phyloP scores from a whole-genome alignment of 1,284 basidiomycete genomes.

The Cerrena zonata region DNA sequence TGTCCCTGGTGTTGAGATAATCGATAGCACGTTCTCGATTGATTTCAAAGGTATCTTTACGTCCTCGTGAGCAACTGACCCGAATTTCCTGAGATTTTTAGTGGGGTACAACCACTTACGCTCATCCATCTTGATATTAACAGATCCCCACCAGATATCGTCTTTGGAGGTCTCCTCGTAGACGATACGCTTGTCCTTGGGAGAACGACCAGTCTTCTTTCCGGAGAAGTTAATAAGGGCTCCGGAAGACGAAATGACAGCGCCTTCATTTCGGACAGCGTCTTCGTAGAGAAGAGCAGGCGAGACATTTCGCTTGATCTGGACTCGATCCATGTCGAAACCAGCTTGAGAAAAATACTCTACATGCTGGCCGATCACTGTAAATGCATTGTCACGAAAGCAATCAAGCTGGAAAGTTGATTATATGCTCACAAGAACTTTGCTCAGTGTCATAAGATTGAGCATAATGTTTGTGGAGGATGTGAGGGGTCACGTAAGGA shows the following conservation, averaged over 20 bases:
- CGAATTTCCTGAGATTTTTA: no score
- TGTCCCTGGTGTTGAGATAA: slow-evolving; percentile 97
- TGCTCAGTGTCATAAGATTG: slow-evolving; percentile 62
- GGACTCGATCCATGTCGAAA: slow-evolving; percentile 92
- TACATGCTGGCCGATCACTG: slow-evolving; percentile 86
- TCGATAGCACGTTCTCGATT: slow-evolving; percentile 99
- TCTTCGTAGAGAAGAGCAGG: slow-evolving; percentile 97
- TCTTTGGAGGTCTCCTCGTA: slow-evolving; percentile 96
- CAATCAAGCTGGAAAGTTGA: background rate
- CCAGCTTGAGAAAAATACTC: slow-evolving; percentile 98
- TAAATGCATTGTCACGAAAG: slow-evolving; percentile 9
- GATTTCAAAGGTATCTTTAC: slow-evolving; percentile 94
- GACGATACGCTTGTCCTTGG: slow-evolving; percentile 99
- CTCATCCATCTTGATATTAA: slow-evolving; percentile 99
- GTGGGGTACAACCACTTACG: slow-evolving; percentile 54
- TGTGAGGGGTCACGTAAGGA: slow-evolving; percentile 79
- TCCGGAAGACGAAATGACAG: slow-evolving; percentile 92
- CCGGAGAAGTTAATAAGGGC: slow-evolving; percentile 99
- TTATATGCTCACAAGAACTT: slow-evolving; percentile 46
- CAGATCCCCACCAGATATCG: slow-evolving; percentile 99
- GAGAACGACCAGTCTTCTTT: slow-evolving; percentile 97
- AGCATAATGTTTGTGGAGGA: slow-evolving; percentile 77
- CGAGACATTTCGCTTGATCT: slow-evolving; percentile 90
- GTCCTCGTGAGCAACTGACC: no score
- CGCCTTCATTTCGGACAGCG: slow-evolving; percentile 95